Conservation (phyloP, 768 basidiomycete genomes). For the Amanita phalloides region DNA sequence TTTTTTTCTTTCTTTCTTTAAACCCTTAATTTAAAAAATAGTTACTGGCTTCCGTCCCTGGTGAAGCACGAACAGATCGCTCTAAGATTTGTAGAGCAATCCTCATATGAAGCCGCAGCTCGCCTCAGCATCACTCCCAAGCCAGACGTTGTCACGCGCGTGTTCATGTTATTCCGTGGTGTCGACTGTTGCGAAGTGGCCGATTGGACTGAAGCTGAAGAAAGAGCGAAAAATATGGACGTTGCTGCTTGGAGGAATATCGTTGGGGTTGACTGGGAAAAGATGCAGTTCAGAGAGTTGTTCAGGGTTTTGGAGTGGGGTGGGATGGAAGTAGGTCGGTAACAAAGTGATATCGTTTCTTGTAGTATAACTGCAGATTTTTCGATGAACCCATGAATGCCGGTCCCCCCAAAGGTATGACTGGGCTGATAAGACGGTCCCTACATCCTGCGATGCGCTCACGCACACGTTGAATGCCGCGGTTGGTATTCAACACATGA, state of each 20-base stretch:
- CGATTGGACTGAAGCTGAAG: slow-evolving; percentile 17
- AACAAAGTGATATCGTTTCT: background rate
- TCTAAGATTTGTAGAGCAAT: slow-evolving; percentile 34
- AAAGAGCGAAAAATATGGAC: slow-evolving; percentile 3
- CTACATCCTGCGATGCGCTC: no score
- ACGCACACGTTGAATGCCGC: no score
- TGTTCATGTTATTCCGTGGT: slow-evolving; percentile 39
- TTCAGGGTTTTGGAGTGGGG: slow-evolving; percentile 38
- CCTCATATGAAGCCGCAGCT: slow-evolving; percentile 28
- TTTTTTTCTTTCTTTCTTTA: no score
- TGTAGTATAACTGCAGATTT: no score
- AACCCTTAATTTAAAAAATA: background rate
- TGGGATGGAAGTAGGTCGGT: slow-evolving; percentile 26
- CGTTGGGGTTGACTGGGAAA: background rate
- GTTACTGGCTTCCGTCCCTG: slow-evolving; percentile 35
- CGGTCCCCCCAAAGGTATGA: no score
- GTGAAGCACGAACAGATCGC: slow-evolving; percentile 28
- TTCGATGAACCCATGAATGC: no score
- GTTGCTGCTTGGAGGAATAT: background rate
- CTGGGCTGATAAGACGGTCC: no score
- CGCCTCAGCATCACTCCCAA: slow-evolving; percentile 24
- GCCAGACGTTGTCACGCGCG: slow-evolving; percentile 31
- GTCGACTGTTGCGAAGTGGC: slow-evolving; percentile 13
- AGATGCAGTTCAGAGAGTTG: slow-evolving; percentile 15
- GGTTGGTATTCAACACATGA: no score